A percentile compares a stretch with the other conserved stretches of the same genome.
These are phyloP conservation scores for Colletotrichum eremochloae DNA, from an alignment of 2,329 filamentous ascomycete species.

Conservation along the genomic window DNA sequence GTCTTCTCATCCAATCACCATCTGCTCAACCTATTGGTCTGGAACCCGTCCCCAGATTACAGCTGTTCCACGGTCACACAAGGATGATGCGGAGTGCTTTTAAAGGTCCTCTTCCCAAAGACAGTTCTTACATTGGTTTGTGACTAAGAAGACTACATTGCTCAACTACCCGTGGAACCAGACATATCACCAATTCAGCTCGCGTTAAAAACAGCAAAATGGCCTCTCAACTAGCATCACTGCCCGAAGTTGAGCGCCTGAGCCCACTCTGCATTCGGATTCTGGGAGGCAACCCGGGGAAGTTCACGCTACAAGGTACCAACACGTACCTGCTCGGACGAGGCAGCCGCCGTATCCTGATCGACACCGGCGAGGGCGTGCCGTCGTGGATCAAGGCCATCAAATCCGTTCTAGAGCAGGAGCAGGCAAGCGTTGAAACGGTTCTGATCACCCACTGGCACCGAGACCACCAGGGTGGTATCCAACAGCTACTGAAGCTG, in stretches of 20 bases:
- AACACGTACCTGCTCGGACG: slow-evolving; percentile 95
- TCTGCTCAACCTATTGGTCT: neutral
- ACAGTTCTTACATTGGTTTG: slow-evolving; percentile 2
- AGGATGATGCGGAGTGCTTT: slow-evolving; percentile 24
- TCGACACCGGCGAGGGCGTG: slow-evolving; percentile 91
- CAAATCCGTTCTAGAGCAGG: slow-evolving; percentile 72
- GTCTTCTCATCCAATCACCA: slow-evolving; percentile 16
- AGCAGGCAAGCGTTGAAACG: slow-evolving; percentile 76
- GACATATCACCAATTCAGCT: neutral
- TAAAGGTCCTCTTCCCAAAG: neutral
- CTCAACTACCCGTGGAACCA: neutral
- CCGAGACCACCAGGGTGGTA: slow-evolving; percentile 84
- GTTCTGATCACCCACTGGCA: slow-evolving; percentile 95
- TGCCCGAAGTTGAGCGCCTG: slow-evolving; percentile 82
- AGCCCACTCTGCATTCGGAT: slow-evolving; percentile 85
- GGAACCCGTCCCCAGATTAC: slow-evolving; percentile 5
- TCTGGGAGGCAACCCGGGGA: slow-evolving; percentile 90
- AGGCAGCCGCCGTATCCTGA: slow-evolving; percentile 79
- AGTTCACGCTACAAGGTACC: slow-evolving; percentile 82
- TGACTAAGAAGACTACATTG: slow-evolving; percentile 23
- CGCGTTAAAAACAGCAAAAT: slow-evolving; percentile 56
- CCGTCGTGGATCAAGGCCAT: slow-evolving; percentile 79
- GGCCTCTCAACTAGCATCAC: slow-evolving; percentile 71
- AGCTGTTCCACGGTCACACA: neutral
- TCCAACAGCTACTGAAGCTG: slow-evolving; percentile 74